phyloP scores from a whole-genome alignment of 495 filamentous ascomycete species.

The Aspergillus ellipticus region DNA sequence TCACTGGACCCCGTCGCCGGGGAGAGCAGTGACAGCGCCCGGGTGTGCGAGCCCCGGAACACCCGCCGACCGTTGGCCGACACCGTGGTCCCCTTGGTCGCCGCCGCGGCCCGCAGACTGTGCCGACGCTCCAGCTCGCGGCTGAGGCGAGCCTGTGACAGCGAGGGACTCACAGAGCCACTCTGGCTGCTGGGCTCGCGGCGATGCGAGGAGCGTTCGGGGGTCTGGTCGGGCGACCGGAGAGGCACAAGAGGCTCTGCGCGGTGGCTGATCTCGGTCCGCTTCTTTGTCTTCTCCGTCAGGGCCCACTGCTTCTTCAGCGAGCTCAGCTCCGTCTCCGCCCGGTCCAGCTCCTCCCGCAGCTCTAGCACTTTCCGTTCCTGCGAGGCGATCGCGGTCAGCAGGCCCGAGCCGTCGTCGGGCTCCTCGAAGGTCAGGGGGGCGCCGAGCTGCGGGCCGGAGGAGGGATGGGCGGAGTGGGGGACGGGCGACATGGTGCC shows the following conservation, averaged over 20 bases:
- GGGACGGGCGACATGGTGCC: slow-evolving; percentile 36
- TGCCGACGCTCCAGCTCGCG: slow-evolving; percentile 52
- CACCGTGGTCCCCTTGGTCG: slow-evolving; percentile 32
- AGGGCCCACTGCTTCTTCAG: slow-evolving; percentile 80
- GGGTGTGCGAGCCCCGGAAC: slow-evolving; percentile 71
- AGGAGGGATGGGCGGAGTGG: slow-evolving; percentile 29
- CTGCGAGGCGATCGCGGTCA: slow-evolving; percentile 86
- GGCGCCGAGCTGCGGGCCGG: slow-evolving; percentile 26
- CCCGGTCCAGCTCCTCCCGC: slow-evolving; percentile 76
- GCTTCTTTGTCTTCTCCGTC: slow-evolving; percentile 76
- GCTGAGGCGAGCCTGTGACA: slow-evolving; percentile 31
- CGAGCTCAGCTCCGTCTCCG: slow-evolving; percentile 69
- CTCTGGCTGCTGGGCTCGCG: slow-evolving; percentile 33
- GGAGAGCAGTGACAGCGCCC: slow-evolving; percentile 82
- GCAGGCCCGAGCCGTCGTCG: slow-evolving; percentile 67
- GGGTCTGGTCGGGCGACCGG: slow-evolving; percentile 33
- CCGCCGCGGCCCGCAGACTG: slow-evolving; percentile 33
- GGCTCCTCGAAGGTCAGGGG: slow-evolving; percentile 44
- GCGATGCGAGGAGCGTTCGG: slow-evolving; percentile 17
- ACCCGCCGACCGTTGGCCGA: slow-evolving; percentile 53
- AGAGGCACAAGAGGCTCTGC: slow-evolving; percentile 58
- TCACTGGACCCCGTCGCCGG: slow-evolving; percentile 42
- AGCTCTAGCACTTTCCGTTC: slow-evolving; percentile 92
- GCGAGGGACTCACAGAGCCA: slow-evolving; percentile 28
- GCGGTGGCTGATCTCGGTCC: slow-evolving; percentile 54